These are phyloP conservation scores for Cystobasidium onofrii DNA, from an alignment of 768 basidiomycete genomes.

Conservation along the genomic window DNA sequence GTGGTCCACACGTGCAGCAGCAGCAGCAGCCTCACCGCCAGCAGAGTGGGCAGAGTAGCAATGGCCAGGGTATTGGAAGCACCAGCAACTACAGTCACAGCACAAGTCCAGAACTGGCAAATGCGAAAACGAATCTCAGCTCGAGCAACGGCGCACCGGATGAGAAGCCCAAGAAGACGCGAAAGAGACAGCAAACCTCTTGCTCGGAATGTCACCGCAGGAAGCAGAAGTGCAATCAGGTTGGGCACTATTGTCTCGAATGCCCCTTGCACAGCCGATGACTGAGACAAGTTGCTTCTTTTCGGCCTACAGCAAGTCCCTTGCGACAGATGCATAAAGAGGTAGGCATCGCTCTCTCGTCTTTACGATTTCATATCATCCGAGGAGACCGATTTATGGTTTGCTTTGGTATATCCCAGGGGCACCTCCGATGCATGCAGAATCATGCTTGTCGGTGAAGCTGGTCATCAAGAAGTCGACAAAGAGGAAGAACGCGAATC, in stretches of 20 bases:
- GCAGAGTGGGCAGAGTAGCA: neutral
- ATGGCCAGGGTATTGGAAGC: neutral
- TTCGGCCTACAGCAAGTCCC: slow-evolving; percentile 8
- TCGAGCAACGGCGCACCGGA: neutral
- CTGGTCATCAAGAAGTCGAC: neutral
- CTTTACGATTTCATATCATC: no score
- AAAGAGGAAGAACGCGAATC: neutral
- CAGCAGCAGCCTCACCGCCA: neutral
- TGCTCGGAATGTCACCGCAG: slow-evolving; percentile 26
- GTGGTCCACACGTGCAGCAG: neutral
- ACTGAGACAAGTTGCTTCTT: neutral
- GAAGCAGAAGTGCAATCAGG: slow-evolving; percentile 30
- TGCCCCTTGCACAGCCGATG: neutral
- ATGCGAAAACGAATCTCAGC: neutral
- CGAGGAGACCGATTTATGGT: no score
- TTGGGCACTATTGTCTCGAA: neutral
- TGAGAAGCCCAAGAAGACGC: slow-evolving; percentile 10
- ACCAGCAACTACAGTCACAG: neutral
- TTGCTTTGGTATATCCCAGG: no score
- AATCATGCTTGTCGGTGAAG: slow-evolving; percentile 12
- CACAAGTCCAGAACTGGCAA: neutral
- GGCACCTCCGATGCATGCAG: slow-evolving; percentile 5
- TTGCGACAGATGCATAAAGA: slow-evolving; percentile 28
- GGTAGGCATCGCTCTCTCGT: no score
- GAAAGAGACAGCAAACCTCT: slow-evolving; percentile 28